Percentiles rank a stretch among this genome's conserved stretches.
Conservation (phyloP, 1,139 yeast species). For the Arxiozyma slooffiae region DNA sequence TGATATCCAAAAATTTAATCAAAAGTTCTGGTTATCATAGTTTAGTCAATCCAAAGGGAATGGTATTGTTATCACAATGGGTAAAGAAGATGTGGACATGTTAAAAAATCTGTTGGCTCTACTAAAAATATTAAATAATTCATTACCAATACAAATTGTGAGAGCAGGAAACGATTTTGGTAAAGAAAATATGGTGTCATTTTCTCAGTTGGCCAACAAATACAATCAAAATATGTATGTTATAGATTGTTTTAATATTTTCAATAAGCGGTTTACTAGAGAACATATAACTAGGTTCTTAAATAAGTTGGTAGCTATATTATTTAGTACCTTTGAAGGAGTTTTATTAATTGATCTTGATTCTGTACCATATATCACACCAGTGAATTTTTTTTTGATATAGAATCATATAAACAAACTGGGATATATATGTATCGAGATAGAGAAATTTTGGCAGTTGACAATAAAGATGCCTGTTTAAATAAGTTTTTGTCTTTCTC, state of each 20-base stretch:
- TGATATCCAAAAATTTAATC: slow-evolving; percentile 7
- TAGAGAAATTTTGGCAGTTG: slow-evolving; percentile 6
- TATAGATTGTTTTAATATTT: slow-evolving; percentile 34
- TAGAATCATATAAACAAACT: slow-evolving; percentile 32
- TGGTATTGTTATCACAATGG: slow-evolving; percentile 44
- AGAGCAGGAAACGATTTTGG: slow-evolving; percentile 32
- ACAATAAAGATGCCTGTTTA: neutral
- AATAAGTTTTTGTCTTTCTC: neutral
- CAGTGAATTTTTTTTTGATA: slow-evolving; percentile 35
- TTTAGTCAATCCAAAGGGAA: slow-evolving; percentile 32
- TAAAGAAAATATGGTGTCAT: slow-evolving; percentile 10
- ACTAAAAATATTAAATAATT: slow-evolving; percentile 39
- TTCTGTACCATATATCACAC: slow-evolving; percentile 36
- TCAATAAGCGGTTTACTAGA: slow-evolving; percentile 27
- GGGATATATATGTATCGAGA: slow-evolving; percentile 45
- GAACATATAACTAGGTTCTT: slow-evolving; percentile 35
- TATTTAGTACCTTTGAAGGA: slow-evolving; percentile 45
- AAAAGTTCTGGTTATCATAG: slow-evolving; percentile 30
- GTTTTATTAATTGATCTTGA: slow-evolving; percentile 45
- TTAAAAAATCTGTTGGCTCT: slow-evolving; percentile 38
- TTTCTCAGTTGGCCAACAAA: slow-evolving; percentile 9
- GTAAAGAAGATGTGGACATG: slow-evolving; percentile 38
- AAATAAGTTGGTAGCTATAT: slow-evolving; percentile 41
- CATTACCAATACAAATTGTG: slow-evolving; percentile 46
- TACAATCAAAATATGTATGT: slow-evolving; percentile 38